phyloP scores from a whole-genome alignment of 352 stramenopile genomes.

The Phytophthora tentaculata region DNA sequence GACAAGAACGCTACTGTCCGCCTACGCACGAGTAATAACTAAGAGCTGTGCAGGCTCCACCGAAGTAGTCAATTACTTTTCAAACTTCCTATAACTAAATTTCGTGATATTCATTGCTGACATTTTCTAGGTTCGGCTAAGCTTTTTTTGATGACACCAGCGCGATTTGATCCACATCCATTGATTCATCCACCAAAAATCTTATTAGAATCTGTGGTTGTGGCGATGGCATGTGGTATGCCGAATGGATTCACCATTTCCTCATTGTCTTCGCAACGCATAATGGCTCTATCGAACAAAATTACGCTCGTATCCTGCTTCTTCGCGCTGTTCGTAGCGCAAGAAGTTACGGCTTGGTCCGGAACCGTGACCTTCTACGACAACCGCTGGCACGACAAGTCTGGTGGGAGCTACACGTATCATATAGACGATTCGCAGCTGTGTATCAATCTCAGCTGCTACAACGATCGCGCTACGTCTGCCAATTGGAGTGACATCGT shows the following conservation, averaged over 20 bases:
- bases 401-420: slow-evolving; percentile 24
- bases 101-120: no score
- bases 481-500: slow-evolving; percentile 26
- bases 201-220: no score
- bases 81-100: no score
- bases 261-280: background rate
- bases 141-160: no score
- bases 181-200: no score
- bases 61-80: no score
- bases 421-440: slow-evolving; percentile 21
- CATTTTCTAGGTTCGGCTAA: no score
- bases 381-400: slow-evolving; percentile 11
- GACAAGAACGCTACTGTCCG: slow-evolving; percentile 1
- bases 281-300: background rate
- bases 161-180: no score
- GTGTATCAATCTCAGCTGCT: slow-evolving; percentile 42
- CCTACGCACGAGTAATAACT: background rate
- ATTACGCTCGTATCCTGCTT: background rate
- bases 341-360: slow-evolving; percentile 9
- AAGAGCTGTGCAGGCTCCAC: background rate
- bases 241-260: background rate
- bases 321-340: background rate
- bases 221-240: background rate
- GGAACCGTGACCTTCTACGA: slow-evolving; percentile 31
- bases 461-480: slow-evolving; percentile 30